Conservation (phyloP, 768 basidiomycete genomes). For the Pisolithus albus region DNA sequence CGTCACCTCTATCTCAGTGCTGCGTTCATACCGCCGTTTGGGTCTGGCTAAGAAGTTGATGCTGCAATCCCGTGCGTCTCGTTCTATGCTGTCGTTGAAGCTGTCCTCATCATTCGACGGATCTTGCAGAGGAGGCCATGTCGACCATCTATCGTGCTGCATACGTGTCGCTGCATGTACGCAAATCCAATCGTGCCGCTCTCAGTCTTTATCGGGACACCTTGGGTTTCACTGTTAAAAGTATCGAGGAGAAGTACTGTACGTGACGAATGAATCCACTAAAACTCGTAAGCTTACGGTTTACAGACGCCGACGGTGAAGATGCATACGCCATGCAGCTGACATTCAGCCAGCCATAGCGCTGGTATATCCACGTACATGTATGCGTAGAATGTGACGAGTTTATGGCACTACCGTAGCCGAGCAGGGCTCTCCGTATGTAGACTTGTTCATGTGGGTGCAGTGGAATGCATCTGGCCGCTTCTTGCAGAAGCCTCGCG, state of each 20-base stretch:
- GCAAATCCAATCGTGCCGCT: conserved; percentile 92
- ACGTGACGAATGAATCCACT: conserved; percentile 26
- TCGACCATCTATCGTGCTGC: conserved; percentile 74
- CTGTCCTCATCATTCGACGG: not conserved
- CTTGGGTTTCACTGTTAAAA: conserved; percentile 81
- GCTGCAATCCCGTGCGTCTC: conserved; percentile 78
- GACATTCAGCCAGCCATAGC: conserved; percentile 35
- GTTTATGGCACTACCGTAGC: too few relatives aligned
- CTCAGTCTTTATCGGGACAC: conserved; percentile 84
- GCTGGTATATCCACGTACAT: too few relatives aligned
- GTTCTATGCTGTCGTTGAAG: not conserved
- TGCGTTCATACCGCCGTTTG: conserved; percentile 83
- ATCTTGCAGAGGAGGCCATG: conserved; percentile 79
- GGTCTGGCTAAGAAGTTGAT: conserved; percentile 93
- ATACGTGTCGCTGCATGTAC: conserved; percentile 84
- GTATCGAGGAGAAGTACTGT: conserved; percentile 90
- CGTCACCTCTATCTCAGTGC: conserved; percentile 93
- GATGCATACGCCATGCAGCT: conserved; percentile 91
- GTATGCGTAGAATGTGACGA: too few relatives aligned
- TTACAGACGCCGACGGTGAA: conserved; percentile 86
- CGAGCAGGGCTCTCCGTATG: not conserved
- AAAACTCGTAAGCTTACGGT: conserved; percentile 6
- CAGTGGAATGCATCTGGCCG: not conserved
- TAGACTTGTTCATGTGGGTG: not conserved
- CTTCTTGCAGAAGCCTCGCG: conserved; percentile 43